Percentiles rank a stretch among this genome's conserved stretches.
Conservation (phyloP, 2,329 filamentous ascomycete genomes). For the Simplicillium sp. region DNA sequence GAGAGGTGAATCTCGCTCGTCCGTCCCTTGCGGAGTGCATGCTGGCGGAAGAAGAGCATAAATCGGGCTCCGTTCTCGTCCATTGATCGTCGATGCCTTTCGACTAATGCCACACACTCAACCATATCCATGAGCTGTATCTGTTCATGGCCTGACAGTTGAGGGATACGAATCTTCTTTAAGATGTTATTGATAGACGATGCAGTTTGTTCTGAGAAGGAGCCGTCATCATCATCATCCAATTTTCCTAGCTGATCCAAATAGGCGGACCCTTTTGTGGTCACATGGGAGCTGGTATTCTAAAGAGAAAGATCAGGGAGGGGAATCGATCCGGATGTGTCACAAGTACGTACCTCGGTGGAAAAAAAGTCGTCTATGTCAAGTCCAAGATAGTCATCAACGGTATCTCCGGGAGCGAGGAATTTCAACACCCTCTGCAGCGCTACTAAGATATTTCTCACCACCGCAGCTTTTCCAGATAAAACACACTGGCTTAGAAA, state of each 20-base stretch:
- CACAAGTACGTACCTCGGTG: too few species aligned
- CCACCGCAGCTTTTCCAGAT: constrained; percentile 62
- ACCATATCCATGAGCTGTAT: constrained; percentile 77
- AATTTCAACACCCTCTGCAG: constrained; percentile 74
- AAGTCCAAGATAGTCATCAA: constrained; percentile 70
- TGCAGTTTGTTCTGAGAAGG: constrained; percentile 64
- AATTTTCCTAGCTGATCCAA: constrained; percentile 2
- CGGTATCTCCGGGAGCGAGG: constrained; percentile 66
- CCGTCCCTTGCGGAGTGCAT: constrained; percentile 59
- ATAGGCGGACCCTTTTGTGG: too few species aligned
- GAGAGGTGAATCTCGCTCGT: constrained; percentile 57
- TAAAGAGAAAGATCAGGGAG: too few species aligned
- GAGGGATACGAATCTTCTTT: constrained; percentile 63
- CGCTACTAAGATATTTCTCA: constrained; percentile 62
- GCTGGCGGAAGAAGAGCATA: constrained; percentile 78
- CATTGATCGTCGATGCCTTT: constrained; percentile 79
- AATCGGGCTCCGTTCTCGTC: constrained; percentile 85
- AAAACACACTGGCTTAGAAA: constrained; percentile 82
- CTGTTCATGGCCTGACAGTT: constrained; percentile 77
- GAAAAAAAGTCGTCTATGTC: constrained; percentile 50
- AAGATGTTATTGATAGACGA: constrained; percentile 65
- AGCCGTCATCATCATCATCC: constrained; percentile 41
- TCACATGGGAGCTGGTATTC: too few species aligned
- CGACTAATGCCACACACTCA: constrained; percentile 74
- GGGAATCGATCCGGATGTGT: too few species aligned